These are phyloP conservation scores for Tylopilus subfusipes DNA, from an alignment of 768 basidiomycete genomes.

Conservation along the genomic window DNA sequence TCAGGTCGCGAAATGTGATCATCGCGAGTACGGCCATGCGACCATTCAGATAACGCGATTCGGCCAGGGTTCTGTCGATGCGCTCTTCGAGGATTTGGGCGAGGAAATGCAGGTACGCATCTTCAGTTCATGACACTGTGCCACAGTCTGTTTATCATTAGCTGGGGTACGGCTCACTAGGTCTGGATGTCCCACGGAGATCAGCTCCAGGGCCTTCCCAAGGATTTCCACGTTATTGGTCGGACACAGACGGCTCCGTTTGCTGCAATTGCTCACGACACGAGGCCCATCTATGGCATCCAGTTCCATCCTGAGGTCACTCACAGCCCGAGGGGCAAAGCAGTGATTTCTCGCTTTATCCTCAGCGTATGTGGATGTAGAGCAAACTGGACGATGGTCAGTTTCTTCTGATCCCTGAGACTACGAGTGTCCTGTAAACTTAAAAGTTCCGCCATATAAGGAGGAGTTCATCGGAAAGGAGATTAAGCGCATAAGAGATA, in stretches of 20 bases:
- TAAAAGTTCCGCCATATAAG: slow-evolving; percentile 35
- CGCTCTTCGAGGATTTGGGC: slow-evolving; percentile 83
- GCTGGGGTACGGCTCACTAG: slow-evolving; percentile 43
- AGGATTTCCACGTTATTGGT: slow-evolving; percentile 85
- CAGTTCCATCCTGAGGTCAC: slow-evolving; percentile 99
- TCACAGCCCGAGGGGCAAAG: slow-evolving; percentile 85
- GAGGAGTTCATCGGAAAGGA: slow-evolving; percentile 98
- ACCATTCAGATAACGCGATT: slow-evolving; percentile 69
- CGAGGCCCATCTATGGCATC: slow-evolving; percentile 89
- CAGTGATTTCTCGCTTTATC: slow-evolving; percentile 84
- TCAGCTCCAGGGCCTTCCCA: slow-evolving; percentile 78
- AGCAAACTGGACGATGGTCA: slow-evolving; percentile 91
- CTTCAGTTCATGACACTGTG: background rate
- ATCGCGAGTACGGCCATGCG: slow-evolving; percentile 95
- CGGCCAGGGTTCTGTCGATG: slow-evolving; percentile 57
- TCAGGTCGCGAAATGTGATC: slow-evolving; percentile 78
- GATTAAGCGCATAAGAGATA: slow-evolving; percentile 86
- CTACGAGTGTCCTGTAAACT: background rate
- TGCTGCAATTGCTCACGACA: slow-evolving; percentile 89
- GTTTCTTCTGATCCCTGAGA: slow-evolving; percentile 7
- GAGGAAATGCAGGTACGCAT: slow-evolving; percentile 76
- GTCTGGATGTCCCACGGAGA: slow-evolving; percentile 99
- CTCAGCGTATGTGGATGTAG: slow-evolving; percentile 78
- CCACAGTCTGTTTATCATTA: background rate
- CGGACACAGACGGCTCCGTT: slow-evolving; percentile 83